Conservation (phyloP, 2,329 filamentous ascomycete species). For the Drechslerella stenobrocha region DNA sequence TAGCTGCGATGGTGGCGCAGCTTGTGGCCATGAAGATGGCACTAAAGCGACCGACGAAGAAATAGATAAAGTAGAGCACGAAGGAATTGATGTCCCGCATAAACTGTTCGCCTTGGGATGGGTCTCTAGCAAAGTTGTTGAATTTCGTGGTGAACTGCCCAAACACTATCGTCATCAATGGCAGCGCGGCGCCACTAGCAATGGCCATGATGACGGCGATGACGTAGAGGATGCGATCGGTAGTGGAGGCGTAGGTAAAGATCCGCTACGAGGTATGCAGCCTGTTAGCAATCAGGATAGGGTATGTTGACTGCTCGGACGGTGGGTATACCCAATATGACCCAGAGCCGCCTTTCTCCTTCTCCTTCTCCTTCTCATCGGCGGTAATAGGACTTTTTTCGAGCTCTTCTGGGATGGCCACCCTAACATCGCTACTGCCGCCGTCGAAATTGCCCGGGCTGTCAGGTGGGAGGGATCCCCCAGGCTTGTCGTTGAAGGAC, state of each 20-base stretch:
- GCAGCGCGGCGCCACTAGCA: conserved; percentile 33
- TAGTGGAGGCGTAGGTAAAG: conserved; percentile 18
- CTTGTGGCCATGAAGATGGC: conserved; percentile 67
- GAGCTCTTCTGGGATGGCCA: conserved; percentile 29
- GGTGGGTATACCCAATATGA: conserved; percentile 15
- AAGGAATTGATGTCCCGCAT: conserved; percentile 49
- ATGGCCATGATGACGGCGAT: conserved; percentile 27
- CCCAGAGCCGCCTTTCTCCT: conserved; percentile 30
- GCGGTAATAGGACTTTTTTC: conserved; percentile 1
- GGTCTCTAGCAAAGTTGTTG: conserved; percentile 47
- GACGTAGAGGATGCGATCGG: conserved; percentile 25
- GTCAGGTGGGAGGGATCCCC: background rate
- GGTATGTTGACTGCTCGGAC: background rate
- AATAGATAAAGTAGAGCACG: conserved; percentile 67
- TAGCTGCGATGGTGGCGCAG: conserved; percentile 60
- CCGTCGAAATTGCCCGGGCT: background rate
- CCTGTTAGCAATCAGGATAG: background rate
- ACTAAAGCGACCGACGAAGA: conserved; percentile 69
- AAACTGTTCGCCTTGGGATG: conserved; percentile 14
- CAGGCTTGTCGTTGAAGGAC: background rate
- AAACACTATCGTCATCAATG: conserved; percentile 44
- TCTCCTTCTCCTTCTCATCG: conserved; percentile 25
- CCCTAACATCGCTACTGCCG: conserved; percentile 6
- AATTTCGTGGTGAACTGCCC: conserved; percentile 51
- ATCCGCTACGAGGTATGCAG: conserved; percentile 11